Conservation (phyloP, 768 basidiomycete genomes). For the Kwoniella mangroviensis region DNA sequence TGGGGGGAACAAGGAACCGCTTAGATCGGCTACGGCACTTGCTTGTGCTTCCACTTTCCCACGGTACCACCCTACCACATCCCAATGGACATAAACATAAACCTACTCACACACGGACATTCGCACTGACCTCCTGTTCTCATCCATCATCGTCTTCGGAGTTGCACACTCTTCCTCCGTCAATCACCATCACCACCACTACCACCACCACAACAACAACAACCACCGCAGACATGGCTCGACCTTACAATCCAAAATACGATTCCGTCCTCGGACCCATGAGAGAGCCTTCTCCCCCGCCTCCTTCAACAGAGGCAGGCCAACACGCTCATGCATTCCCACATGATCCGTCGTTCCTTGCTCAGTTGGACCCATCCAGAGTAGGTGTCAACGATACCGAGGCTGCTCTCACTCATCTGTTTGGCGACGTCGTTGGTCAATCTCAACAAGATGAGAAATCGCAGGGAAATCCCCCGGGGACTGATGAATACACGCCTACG, state of each 20-base stretch:
- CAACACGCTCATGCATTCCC: not conserved
- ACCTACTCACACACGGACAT: conserved; percentile 8
- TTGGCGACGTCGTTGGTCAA: conserved; percentile 4
- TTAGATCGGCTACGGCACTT: not conserved
- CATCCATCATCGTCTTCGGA: not conserved
- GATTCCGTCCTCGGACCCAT: conserved; percentile 8
- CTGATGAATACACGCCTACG: conserved; percentile 2
- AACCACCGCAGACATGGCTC: not conserved
- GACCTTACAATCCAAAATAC: conserved; percentile 11
- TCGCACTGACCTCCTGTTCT: conserved; percentile 7
- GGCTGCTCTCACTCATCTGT: conserved; percentile 8
- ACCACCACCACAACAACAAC: not conserved
- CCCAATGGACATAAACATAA: too few species aligned
- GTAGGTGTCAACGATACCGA: conserved; percentile 5
- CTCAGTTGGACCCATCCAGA: conserved; percentile 7
- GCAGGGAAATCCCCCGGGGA: not conserved
- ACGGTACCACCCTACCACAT: not conserved
- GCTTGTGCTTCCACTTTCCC: not conserved
- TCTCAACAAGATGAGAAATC: conserved; percentile 1
- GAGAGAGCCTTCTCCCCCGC: not conserved
- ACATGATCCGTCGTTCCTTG: conserved; percentile 1
- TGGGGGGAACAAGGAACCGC: conserved; percentile 1
- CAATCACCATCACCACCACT: not conserved
- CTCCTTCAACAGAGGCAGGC: not conserved
- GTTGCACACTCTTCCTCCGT: conserved; percentile 3